Evolutionary conservation across 169 alveolate genomes (phyloP).

Genomic region (Eimeria sp.): DNA sequence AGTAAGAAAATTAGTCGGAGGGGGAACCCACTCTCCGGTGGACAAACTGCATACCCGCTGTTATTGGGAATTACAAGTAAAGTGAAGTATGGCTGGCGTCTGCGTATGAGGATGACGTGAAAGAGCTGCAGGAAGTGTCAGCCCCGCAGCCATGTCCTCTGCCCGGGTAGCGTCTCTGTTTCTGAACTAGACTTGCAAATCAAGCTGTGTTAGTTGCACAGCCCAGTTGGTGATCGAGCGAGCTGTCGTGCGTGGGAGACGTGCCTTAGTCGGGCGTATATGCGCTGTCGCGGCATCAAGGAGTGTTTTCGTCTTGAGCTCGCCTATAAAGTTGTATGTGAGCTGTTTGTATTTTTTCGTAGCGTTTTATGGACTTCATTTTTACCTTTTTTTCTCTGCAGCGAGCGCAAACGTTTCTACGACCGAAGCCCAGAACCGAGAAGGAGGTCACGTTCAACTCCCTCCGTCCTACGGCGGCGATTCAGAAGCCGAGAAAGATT

Average conservation of each 20-base stretch:
- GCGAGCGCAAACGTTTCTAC: slow-evolving; percentile 20
- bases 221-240: background rate
- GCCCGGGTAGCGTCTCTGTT: background rate
- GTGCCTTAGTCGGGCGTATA: background rate
- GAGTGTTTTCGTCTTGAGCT: background rate
- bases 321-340: background rate
- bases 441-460: slow-evolving; percentile 64
- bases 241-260: background rate
- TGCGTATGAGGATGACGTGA: background rate
- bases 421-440: slow-evolving; percentile 48
- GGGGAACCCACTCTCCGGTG: background rate
- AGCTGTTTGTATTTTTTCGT: too few species aligned
- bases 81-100: background rate
- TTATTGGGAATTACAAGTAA: background rate
- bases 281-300: background rate
- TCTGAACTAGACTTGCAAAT: background rate
- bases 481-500: slow-evolving; percentile 52
- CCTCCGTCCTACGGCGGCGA: slow-evolving; percentile 63
- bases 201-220: background rate
- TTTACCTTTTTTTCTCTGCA: background rate
- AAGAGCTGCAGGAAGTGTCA: background rate
- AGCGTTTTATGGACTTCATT: background rate
- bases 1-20: background rate
- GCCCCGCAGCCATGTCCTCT: background rate
- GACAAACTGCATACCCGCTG: background rate